These are phyloP conservation scores for Fragaria vesca DNA, from an alignment of 306 rosid species.

Conservation along the genomic window DNA sequence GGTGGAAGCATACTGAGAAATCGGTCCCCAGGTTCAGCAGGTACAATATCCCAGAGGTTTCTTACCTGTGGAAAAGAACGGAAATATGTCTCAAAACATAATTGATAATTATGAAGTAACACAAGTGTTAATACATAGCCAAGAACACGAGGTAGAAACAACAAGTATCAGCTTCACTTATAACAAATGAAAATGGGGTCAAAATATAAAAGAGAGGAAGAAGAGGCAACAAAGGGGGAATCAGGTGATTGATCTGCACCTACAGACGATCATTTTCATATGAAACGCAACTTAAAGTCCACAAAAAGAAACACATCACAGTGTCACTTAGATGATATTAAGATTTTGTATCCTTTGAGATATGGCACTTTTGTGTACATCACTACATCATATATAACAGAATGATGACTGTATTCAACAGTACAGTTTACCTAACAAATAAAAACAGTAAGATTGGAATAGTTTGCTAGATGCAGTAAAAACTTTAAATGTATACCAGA, in stretches of 20 bases:
- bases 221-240: conserved; percentile 13
- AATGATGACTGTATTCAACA: background rate
- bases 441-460: background rate
- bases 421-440: background rate
- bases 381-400: background rate
- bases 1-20: conserved; percentile 92
- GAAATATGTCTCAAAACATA: conserved; percentile 8
- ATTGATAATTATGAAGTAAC: conserved; percentile 12
- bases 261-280: background rate
- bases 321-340: background rate
- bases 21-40: conserved; percentile 78
- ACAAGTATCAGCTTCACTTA: conserved; percentile 12
- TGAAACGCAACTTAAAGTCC: background rate
- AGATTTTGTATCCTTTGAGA: background rate
- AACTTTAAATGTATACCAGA: background rate
- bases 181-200: conserved; percentile 14
- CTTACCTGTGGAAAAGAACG: conserved; percentile 50
- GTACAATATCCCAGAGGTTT: conserved; percentile 69
- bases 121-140: background rate
- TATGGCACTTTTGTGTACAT: background rate
- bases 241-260: background rate
- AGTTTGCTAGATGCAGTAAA: background rate
- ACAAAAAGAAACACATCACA: background rate
- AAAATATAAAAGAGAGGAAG: conserved; percentile 7
- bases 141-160: too few species aligned